These are phyloP conservation scores for Curvularia eragrostidis DNA, from an alignment of 2,329 filamentous ascomycete genomes.

Conservation along the genomic window DNA sequence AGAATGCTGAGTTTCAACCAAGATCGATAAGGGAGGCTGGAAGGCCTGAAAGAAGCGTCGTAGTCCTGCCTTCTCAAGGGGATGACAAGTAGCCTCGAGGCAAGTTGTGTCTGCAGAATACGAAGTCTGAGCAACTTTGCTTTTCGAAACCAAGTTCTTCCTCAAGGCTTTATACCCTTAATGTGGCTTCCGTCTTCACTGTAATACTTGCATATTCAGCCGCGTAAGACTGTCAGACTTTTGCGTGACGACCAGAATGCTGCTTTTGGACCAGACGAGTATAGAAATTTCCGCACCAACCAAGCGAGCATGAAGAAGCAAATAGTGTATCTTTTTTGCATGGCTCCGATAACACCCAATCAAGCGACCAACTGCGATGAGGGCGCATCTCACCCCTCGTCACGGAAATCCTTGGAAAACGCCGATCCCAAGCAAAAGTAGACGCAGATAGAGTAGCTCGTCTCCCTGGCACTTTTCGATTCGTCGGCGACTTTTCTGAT, in stretches of 20 bases:
- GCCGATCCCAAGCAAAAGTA: not conserved
- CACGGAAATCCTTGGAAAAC: not conserved
- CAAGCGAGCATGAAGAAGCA: not conserved
- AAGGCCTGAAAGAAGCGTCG: not conserved
- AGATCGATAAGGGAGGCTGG: not conserved
- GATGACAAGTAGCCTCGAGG: not conserved
- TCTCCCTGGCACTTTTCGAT: not conserved
- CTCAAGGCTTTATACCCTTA: not conserved
- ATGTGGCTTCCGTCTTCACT: not conserved
- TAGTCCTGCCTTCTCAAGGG: not conserved
- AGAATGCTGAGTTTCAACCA: not conserved
- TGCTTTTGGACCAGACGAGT: not conserved
- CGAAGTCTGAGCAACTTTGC: not conserved
- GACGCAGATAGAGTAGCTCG: not conserved
- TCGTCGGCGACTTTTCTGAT: not conserved
- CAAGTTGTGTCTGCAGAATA: not conserved
- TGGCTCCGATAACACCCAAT: constrained; percentile 2
- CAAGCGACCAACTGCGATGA: not conserved
- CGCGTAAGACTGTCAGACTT: constrained; percentile 3
- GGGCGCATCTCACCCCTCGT: not conserved
- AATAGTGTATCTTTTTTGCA: not conserved
- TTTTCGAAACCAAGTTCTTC: not conserved
- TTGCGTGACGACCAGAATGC: not conserved
- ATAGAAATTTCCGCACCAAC: not conserved
- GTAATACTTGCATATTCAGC: not conserved